These are phyloP conservation scores for Ramularia collo-cygni DNA, from an alignment of 2,329 filamentous ascomycete species.

Conservation along the genomic window DNA sequence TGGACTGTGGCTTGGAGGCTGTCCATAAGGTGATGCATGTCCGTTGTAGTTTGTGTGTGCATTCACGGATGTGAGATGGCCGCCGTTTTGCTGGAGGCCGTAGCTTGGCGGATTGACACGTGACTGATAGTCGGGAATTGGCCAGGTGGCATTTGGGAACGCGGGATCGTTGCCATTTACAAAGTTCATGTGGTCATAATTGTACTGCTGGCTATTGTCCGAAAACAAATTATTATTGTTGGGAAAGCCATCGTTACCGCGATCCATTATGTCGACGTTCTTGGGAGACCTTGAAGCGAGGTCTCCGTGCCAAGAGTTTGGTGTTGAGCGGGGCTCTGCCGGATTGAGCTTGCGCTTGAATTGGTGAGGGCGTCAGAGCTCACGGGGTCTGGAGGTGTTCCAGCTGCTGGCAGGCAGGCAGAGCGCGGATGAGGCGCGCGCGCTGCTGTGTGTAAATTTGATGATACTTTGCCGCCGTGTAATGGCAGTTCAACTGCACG, in stretches of 20 bases:
- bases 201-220: constrained; percentile 25
- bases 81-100: constrained; percentile 24
- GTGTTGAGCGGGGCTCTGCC: constrained; percentile 1
- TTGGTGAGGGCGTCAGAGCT: constrained; percentile 5
- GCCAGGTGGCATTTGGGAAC: constrained; percentile 27
- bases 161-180: constrained; percentile 19
- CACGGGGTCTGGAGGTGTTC: constrained; percentile 1
- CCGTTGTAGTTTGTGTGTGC: constrained; percentile 12
- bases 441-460: no score
- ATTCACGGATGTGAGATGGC: constrained; percentile 17
- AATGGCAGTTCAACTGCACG: constrained; percentile 7
- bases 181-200: constrained; percentile 26
- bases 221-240: constrained; percentile 23
- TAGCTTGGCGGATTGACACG: constrained; percentile 20
- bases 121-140: constrained; percentile 19
- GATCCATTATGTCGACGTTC: constrained; percentile 9
- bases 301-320: no score
- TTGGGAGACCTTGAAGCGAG: no score
- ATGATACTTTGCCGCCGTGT: not conserved
- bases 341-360: constrained; percentile 4
- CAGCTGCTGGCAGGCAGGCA: not conserved
- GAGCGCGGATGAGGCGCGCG: no score
- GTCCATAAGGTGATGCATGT: constrained; percentile 19
- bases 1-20: constrained; percentile 24
- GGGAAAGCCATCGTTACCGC: constrained; percentile 21